Evolutionary conservation across 768 basidiomycete species (phyloP).

Genomic region (Exsudoporus frostii): DNA sequence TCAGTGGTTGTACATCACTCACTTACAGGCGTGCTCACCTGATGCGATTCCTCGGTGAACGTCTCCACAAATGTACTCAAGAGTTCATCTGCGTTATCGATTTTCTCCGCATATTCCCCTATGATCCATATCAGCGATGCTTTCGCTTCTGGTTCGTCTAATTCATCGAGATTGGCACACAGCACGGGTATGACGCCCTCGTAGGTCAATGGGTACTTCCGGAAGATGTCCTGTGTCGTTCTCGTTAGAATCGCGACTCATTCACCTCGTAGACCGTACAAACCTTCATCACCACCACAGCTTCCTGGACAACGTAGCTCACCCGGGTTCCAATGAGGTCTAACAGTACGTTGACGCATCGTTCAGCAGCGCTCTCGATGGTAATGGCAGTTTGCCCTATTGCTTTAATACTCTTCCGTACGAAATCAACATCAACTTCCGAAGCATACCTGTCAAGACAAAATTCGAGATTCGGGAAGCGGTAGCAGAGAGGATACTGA

Average conservation of each 20-base stretch:
- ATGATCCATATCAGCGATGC: slow-evolving; percentile 99
- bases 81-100: slow-evolving; percentile 94
- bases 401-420: slow-evolving; percentile 89
- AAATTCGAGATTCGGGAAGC: slow-evolving; percentile 1
- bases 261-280: slow-evolving; percentile 4
- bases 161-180: slow-evolving; percentile 91
- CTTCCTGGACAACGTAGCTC: slow-evolving; percentile 97
- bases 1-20: background rate
- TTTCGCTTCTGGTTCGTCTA: slow-evolving; percentile 98
- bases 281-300: slow-evolving; percentile 98
- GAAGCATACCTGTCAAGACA: slow-evolving; percentile 72
- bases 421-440: slow-evolving; percentile 98
- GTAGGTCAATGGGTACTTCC: slow-evolving; percentile 94
- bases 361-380: slow-evolving; percentile 88
- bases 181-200: slow-evolving; percentile 96
- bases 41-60: slow-evolving; percentile 92
- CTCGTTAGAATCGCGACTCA: background rate
- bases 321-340: slow-evolving; percentile 92
- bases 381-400: slow-evolving; percentile 97
- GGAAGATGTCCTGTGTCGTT: slow-evolving; percentile 82
- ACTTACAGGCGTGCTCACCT: slow-evolving; percentile 42
- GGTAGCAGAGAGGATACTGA: slow-evolving; percentile 37
- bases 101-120: slow-evolving; percentile 96
- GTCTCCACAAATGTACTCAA: slow-evolving; percentile 86
- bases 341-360: slow-evolving; percentile 90